Base-by-base conservation (phyloP, 1,284 basidiomycete genomes). In the Inonotus hispidus region DNA sequence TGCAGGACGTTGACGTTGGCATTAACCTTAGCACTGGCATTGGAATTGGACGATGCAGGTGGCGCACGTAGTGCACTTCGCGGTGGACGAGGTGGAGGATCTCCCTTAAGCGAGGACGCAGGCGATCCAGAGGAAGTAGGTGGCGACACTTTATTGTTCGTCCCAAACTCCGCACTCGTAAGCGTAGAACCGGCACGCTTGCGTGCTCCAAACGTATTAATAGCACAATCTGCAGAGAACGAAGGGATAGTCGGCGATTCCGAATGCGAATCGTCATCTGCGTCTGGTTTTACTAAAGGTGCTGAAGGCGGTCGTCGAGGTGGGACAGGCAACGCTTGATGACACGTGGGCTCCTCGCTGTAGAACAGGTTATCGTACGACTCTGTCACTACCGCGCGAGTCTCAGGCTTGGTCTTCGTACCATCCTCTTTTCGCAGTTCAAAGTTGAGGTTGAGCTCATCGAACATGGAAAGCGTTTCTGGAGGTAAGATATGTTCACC, bases 401-500 rank as follows among this genome's bases (percentile, higher is more conserved):
- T 11, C 4, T 57, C 55, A 14, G 21, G 41, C 53, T 25, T 46
- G 29, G 19, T 47, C 53, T 32, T 56, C n/a, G 57, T 38, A 7
- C 38, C 57, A 6, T 52, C 45, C 25, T 53, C 47, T 14, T 58
- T 43, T 21, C n/a, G 11, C 16, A 11, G 29, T 14, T 37, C 54
- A 21, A 61, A 54, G 23, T 41, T 45, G 16, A 61, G 21, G 23
- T 61, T 39, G 25, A 58, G 43, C 7, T 60, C 53, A 35, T 60
- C 59, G 41, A 74, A 66, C 52, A 69, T 67, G 13, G 68, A 64
- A 7, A 84, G 71, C 65, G 85, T 81, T 19, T 72, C 74, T 0
- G 83, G 83, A 2, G 82, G 71, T 11, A 85, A 67, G 66, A 85
- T 85, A 62, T 80, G 78, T 60, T 77, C 77, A 13, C 69, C 70